Evolutionary conservation across 768 basidiomycete genomes (phyloP), one percentile per base, ranked within the genome.

Genomic region (Rhodotorula toruloides): DNA sequence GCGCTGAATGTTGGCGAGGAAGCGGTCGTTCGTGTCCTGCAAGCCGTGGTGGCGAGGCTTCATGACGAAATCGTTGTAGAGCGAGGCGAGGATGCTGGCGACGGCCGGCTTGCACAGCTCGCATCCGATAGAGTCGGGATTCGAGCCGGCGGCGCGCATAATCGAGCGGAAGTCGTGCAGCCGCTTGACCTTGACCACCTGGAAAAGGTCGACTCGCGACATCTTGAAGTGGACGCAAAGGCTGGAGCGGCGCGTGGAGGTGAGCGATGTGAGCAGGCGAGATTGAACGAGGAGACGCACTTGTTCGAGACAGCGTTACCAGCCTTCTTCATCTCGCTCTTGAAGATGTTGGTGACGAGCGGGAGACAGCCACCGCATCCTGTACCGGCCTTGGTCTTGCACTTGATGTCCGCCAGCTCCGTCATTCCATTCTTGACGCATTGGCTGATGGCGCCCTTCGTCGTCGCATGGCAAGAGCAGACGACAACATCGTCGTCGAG

Each of bases 61-160:
- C 81, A 88, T 81, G 58, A 89, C 77, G 68, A 83, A 82, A 69
- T 87, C 86, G 68, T 87, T 88, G 77, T 82, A 84, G 12, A 83
- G 71, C 0, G 81, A 81, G 0, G 82, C 80, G 27, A 84, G 76
- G 57, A 84, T 81, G 49, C 78, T 79, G 44, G 63, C 82, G 39
- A 88, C 79, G 11, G 82, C 83, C 8, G 87, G 88, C 71, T 85
- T 87, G 78, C 88, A 89, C 31, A 85, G 76, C 76, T 88, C 88
- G 70, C 88, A 89, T 3, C 88, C 88, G 11, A 85, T 70, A 0
- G 84, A 79, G 48, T 81, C 77, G 40, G 79, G 77, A 44, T 80
- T 79, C 29, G 79, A 77, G 27, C 86, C 86, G 5, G 77, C 79
- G 12, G 78, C 77, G 13, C 73, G 71, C 81, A 87, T 83, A 46